These are phyloP conservation scores for Endotrypanum monterogeii DNA, from an alignment of 208 protist genomes.

Conservation along the genomic window DNA sequence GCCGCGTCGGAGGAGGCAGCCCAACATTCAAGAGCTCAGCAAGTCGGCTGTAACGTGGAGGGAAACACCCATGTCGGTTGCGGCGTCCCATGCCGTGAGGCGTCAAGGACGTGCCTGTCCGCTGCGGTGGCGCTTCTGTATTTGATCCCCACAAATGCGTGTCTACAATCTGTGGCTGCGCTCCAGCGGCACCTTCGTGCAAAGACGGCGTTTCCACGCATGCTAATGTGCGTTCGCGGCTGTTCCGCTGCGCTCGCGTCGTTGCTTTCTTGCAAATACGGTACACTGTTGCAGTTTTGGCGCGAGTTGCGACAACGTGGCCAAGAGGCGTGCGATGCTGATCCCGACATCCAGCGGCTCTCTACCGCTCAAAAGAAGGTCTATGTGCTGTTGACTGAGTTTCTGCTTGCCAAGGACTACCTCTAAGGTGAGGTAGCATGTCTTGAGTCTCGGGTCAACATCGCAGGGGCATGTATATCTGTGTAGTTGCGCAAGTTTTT, in stretches of 20 bases:
- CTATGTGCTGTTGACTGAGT: conserved; percentile 70
- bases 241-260: conserved; percentile 58
- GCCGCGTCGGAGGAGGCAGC: not conserved
- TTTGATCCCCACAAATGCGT: conserved; percentile 20
- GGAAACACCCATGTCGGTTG: not conserved
- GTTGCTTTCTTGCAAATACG: conserved; percentile 53
- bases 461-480: not conserved
- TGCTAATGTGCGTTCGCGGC: conserved; percentile 77
- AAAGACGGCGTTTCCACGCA: conserved; percentile 68
- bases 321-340: conserved; percentile 50
- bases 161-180: conserved; percentile 23
- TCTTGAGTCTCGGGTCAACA: too few relatives aligned
- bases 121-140: conserved; percentile 1
- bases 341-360: conserved; percentile 48
- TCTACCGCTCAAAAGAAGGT: conserved; percentile 66
- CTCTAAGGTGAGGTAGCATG: conserved; percentile 12
- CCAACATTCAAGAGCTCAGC: not conserved
- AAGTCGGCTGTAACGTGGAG: not conserved
- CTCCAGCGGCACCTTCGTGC: conserved; percentile 48
- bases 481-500: not conserved
- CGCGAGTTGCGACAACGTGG: conserved; percentile 35
- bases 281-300: conserved; percentile 56
- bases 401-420: conserved; percentile 68
- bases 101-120: not conserved
- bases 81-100: not conserved